phyloP scores from a whole-genome alignment of 257 asterid genomes.

The Phtheirospermum japonicum region DNA sequence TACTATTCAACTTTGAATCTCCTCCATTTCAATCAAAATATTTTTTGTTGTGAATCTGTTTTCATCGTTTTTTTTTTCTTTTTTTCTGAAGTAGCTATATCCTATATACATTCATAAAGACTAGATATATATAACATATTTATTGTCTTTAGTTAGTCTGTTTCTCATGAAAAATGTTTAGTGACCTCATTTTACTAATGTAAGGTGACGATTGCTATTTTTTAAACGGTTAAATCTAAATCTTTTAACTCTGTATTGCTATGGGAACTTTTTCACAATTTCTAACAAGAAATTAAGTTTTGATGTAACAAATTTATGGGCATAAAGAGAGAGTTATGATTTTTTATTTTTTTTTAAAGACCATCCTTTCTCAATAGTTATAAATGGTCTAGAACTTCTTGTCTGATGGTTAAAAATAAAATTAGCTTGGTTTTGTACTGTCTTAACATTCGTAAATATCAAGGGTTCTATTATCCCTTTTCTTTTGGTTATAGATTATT shows the following conservation, averaged over 20 bases:
- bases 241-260: background rate
- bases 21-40: background rate
- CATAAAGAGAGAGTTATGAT: background rate
- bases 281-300: constrained; percentile 3
- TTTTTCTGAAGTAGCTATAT: constrained; percentile 4
- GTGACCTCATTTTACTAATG: background rate
- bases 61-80: constrained; percentile 2
- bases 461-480: constrained; percentile 12
- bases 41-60: constrained; percentile 13
- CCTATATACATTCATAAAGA: constrained; percentile 13
- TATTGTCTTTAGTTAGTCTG: background rate
- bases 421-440: background rate
- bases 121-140: constrained; percentile 12
- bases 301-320: constrained; percentile 1
- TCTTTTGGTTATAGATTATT: background rate
- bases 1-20: constrained; percentile 31
- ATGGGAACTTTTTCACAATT: background rate
- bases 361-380: background rate
- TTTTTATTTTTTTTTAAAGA: background rate
- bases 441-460: background rate
- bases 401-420: background rate
- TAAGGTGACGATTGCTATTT: background rate
- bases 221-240: background rate
- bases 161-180: background rate
- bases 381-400: constrained; percentile 4